Evolutionary conservation across 2,329 filamentous ascomycete species (phyloP).

Genomic region (Furcasterigmium sp.): DNA sequence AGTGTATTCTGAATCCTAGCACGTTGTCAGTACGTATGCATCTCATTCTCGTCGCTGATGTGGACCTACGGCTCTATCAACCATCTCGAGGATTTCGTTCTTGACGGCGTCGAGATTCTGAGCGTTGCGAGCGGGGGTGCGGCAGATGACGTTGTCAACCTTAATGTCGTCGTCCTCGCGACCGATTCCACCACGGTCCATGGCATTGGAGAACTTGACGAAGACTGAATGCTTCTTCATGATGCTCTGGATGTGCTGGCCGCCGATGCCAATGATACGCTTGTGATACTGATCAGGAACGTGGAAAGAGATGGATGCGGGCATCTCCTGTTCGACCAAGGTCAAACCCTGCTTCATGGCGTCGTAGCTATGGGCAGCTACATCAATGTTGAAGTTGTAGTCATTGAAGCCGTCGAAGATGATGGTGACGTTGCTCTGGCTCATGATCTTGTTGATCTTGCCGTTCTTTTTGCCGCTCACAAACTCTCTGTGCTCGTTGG

Average conservation of each 20-base stretch:
- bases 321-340: slow-evolving; percentile 98
- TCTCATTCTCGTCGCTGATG: no score
- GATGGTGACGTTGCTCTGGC: slow-evolving; percentile 97
- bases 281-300: slow-evolving; percentile 99
- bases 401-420: slow-evolving; percentile 99
- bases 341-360: slow-evolving; percentile 89
- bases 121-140: slow-evolving; percentile 92
- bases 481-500: slow-evolving; percentile 99
- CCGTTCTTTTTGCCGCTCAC: slow-evolving; percentile 99
- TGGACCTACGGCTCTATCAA: slow-evolving; percentile 83
- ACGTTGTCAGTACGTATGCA: slow-evolving; percentile 5
- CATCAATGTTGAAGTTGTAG: slow-evolving; percentile 99
- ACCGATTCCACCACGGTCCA: slow-evolving; percentile 88
- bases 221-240: slow-evolving; percentile 99
- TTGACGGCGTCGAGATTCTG: slow-evolving; percentile 96
- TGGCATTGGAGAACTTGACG: slow-evolving; percentile 98
- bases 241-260: slow-evolving; percentile 97
- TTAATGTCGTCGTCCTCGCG: slow-evolving; percentile 98
- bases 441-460: slow-evolving; percentile 99
- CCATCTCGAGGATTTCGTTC: slow-evolving; percentile 99
- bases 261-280: slow-evolving; percentile 96
- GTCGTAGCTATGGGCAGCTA: slow-evolving; percentile 87
- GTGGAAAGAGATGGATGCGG: slow-evolving; percentile 97
- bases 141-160: slow-evolving; percentile 97
- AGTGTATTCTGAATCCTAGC: slow-evolving; percentile 88